Conservation (phyloP, 805 yeast genomes). For the Candida maesae region DNA sequence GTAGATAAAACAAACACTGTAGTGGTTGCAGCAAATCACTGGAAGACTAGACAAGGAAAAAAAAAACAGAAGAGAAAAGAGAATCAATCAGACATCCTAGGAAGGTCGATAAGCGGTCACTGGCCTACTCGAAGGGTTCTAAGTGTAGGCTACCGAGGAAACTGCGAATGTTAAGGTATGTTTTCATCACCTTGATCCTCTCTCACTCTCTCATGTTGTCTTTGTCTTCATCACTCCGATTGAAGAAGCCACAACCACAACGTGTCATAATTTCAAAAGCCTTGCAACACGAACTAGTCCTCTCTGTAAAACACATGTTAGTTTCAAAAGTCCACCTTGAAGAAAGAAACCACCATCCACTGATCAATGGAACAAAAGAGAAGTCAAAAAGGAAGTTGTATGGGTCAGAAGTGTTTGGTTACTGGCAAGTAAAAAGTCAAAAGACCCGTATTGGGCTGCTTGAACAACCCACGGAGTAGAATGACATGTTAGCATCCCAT, state of each 20-base stretch:
- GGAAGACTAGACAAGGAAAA: background rate
- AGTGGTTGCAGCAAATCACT: background rate
- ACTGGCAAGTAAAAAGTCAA: slow-evolving; percentile 87
- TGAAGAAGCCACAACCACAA: background rate
- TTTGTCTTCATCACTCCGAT: background rate
- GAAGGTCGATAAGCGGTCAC: slow-evolving; percentile 88
- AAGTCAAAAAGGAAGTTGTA: no score
- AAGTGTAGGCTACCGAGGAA: slow-evolving; percentile 88
- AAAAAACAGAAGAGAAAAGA: background rate
- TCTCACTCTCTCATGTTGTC: background rate
- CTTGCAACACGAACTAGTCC: slow-evolving; percentile 13
- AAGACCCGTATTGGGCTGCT: slow-evolving; percentile 30
- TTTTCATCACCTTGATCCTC: slow-evolving; percentile 60
- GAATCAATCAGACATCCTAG: slow-evolving; percentile 81
- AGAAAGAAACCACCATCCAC: no score
- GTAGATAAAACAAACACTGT: no score
- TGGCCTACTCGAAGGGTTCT: slow-evolving; percentile 77
- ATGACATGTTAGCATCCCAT: slow-evolving; percentile 46
- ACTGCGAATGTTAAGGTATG: slow-evolving; percentile 85
- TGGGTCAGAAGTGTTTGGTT: slow-evolving; percentile 58
- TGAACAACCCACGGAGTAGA: slow-evolving; percentile 27
- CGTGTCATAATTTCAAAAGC: background rate
- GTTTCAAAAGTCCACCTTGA: background rate
- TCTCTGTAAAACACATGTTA: slow-evolving; percentile 8
- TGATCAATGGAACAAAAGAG: no score